Conservation (phyloP, 306 rosid species). For the Oemleria cerasiformis region DNA sequence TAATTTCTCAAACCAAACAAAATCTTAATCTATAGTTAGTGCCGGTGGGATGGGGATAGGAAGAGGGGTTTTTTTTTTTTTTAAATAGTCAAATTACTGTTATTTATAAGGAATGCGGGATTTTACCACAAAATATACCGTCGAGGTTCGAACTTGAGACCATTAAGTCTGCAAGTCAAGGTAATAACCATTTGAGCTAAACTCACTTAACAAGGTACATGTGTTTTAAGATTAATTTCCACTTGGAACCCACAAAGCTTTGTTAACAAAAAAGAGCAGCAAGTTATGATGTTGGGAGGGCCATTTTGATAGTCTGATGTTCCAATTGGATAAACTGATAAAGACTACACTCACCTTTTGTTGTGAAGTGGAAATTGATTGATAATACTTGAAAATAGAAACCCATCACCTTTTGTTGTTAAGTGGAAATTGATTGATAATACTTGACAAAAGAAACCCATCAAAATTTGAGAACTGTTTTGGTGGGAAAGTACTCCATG, state of each 20-base stretch:
- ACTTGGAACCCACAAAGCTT: neutral
- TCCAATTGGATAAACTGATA: slow-evolving; percentile 4
- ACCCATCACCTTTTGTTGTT: neutral
- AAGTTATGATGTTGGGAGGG: neutral
- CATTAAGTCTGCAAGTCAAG: too few relatives aligned
- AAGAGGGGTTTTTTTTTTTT: too few relatives aligned
- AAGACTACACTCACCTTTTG: neutral
- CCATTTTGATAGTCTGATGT: slow-evolving; percentile 2
- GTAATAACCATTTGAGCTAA: too few relatives aligned
- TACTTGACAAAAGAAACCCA: neutral
- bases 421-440: neutral
- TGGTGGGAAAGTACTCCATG: neutral
- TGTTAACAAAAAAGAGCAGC: neutral
- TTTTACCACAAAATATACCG: too few relatives aligned
- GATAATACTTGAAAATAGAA: neutral
- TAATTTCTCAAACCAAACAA: too few relatives aligned
- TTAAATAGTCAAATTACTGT: too few relatives aligned
- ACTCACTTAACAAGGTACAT: too few relatives aligned
- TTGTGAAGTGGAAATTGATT: slow-evolving; percentile 1
- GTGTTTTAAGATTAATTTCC: neutral
- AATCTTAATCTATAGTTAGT: too few relatives aligned
- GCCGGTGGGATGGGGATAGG: too few relatives aligned
- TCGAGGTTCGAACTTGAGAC: too few relatives aligned
- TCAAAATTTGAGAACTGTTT: neutral
- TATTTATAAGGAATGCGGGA: too few relatives aligned